Evolutionary conservation across 805 yeast species (phyloP).

Genomic region (Monosporozyma solicola): DNA sequence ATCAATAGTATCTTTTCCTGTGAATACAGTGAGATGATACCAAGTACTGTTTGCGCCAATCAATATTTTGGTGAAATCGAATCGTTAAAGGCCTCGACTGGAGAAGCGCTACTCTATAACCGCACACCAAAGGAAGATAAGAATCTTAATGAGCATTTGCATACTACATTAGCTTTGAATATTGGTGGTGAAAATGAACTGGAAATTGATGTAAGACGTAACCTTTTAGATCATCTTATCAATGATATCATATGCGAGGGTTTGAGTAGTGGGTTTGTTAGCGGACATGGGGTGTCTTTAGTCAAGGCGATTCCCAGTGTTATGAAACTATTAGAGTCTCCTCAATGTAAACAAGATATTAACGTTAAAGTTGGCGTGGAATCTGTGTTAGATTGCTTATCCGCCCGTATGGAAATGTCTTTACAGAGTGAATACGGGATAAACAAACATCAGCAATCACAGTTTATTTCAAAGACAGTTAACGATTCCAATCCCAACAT

Average conservation of each 20-base stretch:
- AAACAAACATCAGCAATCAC: constrained; percentile 9
- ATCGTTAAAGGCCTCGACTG: constrained; percentile 26
- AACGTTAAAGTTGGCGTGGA: constrained; percentile 8
- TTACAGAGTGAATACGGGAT: constrained; percentile 12
- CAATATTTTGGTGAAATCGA: constrained; percentile 23
- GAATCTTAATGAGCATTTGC: constrained; percentile 9
- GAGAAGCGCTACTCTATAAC: constrained; percentile 26
- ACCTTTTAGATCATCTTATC: constrained; percentile 19
- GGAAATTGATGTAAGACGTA: constrained; percentile 26
- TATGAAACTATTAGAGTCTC: neutral
- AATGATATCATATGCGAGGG: constrained; percentile 23
- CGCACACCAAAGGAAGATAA: constrained; percentile 1
- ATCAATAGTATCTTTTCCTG: constrained; percentile 23
- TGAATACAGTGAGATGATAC: constrained; percentile 20
- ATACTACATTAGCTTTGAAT: constrained; percentile 22
- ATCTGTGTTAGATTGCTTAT: constrained; percentile 10
- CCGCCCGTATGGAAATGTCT: constrained; percentile 16
- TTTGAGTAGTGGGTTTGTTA: constrained; percentile 21
- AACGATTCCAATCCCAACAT: constrained; percentile 5
- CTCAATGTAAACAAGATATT: neutral
- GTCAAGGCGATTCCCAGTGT: constrained; percentile 14
- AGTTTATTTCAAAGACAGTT: constrained; percentile 12
- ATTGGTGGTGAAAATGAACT: constrained; percentile 26
- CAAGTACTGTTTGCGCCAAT: constrained; percentile 25
- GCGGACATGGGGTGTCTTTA: constrained; percentile 18